Conservation (phyloP, 495 filamentous ascomycete species). For the Aspergillus haitiensis region DNA sequence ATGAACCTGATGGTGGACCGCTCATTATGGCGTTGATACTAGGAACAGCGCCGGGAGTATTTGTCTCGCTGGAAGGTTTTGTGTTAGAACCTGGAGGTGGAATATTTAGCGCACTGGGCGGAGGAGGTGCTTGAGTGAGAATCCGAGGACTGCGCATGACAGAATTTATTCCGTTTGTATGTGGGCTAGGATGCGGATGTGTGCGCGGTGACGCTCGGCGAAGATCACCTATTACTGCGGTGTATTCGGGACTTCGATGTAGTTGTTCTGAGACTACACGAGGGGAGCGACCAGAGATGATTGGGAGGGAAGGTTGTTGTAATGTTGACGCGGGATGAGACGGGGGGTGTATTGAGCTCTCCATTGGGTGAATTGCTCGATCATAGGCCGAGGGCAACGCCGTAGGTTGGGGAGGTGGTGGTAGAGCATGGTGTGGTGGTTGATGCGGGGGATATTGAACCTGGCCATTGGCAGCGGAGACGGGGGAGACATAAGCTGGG, state of each 20-base stretch:
- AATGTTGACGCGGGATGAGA: conserved; percentile 26
- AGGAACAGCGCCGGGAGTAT: conserved; percentile 45
- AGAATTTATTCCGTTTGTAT: conserved; percentile 26
- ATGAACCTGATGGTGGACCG: conserved; percentile 43
- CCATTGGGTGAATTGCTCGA: conserved; percentile 33
- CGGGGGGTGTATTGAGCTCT: conserved; percentile 29
- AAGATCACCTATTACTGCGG: conserved; percentile 27
- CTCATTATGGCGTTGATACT: conserved; percentile 55
- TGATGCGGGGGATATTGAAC: conserved; percentile 35
- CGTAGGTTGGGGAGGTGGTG: conserved; percentile 28
- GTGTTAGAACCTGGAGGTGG: conserved; percentile 25
- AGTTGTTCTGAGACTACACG: conserved; percentile 33
- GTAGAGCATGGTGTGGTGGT: conserved; percentile 29
- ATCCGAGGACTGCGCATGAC: conserved; percentile 32
- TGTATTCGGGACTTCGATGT: conserved; percentile 38
- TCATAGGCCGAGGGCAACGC: conserved; percentile 36
- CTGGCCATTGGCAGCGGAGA: conserved; percentile 33
- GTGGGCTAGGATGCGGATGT: conserved; percentile 30
- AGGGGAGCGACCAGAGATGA: conserved; percentile 39
- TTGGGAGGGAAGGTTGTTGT: conserved; percentile 23
- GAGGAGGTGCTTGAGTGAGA: conserved; percentile 35
- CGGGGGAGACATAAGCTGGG: conserved; percentile 39
- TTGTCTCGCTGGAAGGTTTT: conserved; percentile 27
- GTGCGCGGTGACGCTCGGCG: conserved; percentile 43
- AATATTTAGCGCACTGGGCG: conserved; percentile 28